Base-by-base conservation (phyloP, 495 filamentous ascomycete species). In the Cudoniella acicularis region DNA sequence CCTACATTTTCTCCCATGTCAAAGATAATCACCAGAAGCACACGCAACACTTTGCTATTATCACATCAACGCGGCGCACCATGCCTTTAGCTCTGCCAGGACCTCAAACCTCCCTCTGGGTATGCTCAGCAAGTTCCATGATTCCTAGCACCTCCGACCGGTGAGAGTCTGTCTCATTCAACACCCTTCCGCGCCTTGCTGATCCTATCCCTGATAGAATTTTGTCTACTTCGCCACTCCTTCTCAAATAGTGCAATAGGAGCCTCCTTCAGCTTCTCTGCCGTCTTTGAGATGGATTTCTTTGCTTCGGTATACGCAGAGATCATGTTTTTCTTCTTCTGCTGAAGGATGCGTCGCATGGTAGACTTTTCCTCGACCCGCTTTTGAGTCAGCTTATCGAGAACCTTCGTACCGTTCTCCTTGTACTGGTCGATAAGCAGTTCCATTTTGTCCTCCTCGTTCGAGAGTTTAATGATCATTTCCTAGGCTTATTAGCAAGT, bases 351-450 rank as follows among this genome's bases (percentile, higher is more conserved):
- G 1, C 26, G 6, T 9, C 50, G 2, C 4, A 66, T 52, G 2
- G 11, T 22, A 9, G 36, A 45, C 27, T 57, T 60, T 40, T 63
- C 41, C 2, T 25, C 24, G 16, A 20, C 46, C 41, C 57, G 60
- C 41, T 43, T 60, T 1, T 56, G 1, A 8, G n/a, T 36, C 4
- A 58, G 6, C 2, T 52, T 42, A 6, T 54, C 20, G 2, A 63
- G 54, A 22, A 66, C 25, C 17, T 58, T 58, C 2, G 3, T 23
- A 10, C 64, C 64, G 41, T 63, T 60, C 60, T 66, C 48, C 27
- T 61, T 18, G 23, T 66, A 66, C 42, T 66, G 64, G 18, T 54
- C 46, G 1, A 52, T 54, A 22, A 66, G 21, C 20, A 66, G 60
- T 1, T 26, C 53, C 58, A 67, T 56, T 10, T 11, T 54, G 45